Base-by-base conservation (phyloP, 2,329 filamentous ascomycete species). In the Diaporthe aspalathi region DNA sequence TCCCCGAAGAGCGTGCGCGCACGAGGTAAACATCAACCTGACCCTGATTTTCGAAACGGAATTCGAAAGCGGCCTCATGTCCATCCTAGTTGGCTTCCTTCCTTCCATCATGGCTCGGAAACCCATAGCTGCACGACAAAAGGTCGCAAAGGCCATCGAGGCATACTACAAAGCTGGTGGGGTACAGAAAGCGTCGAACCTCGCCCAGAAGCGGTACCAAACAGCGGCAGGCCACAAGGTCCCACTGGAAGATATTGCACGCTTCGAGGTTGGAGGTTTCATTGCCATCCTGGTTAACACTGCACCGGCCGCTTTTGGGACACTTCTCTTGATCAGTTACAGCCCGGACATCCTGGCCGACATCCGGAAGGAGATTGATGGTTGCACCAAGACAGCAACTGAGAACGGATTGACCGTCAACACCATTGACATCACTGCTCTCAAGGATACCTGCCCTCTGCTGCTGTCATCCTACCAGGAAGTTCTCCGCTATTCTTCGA, bases 201-300 rank as follows among this genome's bases (percentile, higher is more conserved):
- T 84, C 68, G 78, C 82, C 0, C 73, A 77, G 35, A 78, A 79
- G 24, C 82, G 83, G 56, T 81, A 80, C 66, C 74, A 82, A 35
- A 75, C 74, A 2, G 79, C 79, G 63, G 73, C 73, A 0, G 70
- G 76, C 22, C 71, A 77, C 65, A 78, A 79, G 0, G 74, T 85
- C 5, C 69, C 77, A 2, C 52, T 80, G 0, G 73, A 74, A 27
- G 83, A 85, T 71, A 81, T 81, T 5, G 83, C 82, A 8, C 78
- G 80, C 47, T 80, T 81, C 69, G 83, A 85, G 72, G 79, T 83
- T 60, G 83, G 80, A 14, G 79, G 79, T 2, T 79, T 79, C 1
- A 78, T 84, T 62, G 84, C 80, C 0, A 74, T 83, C 38, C 75
- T 85, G 1, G 79, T 80, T 22, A 86, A 84, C 66, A 83, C 81